Percentiles rank a stretch among this genome's conserved stretches.
Conservation (phyloP, 108 stramenopile genomes). For the Aureococcus anophagefferens region DNA sequence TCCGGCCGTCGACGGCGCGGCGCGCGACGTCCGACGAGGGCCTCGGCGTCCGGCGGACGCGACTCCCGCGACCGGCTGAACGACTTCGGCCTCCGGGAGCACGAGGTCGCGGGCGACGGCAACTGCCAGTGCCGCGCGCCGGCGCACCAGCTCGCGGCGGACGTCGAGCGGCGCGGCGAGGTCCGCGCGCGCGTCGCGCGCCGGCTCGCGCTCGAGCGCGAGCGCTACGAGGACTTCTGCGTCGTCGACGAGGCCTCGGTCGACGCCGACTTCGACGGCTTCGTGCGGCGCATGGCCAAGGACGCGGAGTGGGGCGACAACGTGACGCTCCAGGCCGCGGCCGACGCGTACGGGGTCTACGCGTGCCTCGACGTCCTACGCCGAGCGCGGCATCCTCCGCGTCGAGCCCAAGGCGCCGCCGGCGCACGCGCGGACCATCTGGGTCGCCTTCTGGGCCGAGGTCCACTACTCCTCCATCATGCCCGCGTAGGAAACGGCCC, state of each 20-base stretch:
- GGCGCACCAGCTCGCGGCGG: not conserved
- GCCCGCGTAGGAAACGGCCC: too few relatives aligned
- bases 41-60: too few relatives aligned
- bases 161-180: not conserved
- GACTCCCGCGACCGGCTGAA: too few relatives aligned
- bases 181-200: not conserved
- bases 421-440: not conserved
- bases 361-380: not conserved
- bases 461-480: not conserved
- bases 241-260: not conserved
- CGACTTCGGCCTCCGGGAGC: not conserved
- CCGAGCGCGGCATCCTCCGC: not conserved
- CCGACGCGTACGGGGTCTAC: not conserved
- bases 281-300: not conserved
- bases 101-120: not conserved
- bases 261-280: not conserved
- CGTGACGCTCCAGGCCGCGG: not conserved
- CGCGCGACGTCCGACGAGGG: too few relatives aligned
- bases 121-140: not conserved
- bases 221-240: not conserved
- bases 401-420: not conserved
- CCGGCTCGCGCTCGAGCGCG: not conserved
- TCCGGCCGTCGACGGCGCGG: too few relatives aligned
- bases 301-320: not conserved
- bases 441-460: conserved; percentile 1